A percentile compares a stretch with the other conserved stretches of the same genome.
Conservation (phyloP, 176 grass and related monocot genomes). For the Lolium rigidum region DNA sequence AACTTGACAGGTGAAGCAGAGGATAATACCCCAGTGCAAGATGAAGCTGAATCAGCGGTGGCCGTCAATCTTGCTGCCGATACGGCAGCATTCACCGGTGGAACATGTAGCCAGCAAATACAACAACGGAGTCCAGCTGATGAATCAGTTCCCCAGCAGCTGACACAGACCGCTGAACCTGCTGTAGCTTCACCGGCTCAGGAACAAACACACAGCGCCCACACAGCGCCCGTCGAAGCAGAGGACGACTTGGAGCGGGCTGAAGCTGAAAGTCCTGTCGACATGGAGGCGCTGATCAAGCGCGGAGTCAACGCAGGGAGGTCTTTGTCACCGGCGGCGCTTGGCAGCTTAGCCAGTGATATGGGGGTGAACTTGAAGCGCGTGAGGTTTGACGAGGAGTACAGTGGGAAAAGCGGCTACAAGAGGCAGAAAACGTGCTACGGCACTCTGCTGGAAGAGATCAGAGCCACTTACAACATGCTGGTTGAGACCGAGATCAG, state of each 20-base stretch:
- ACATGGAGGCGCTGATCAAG: constrained; percentile 8
- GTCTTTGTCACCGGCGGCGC: not conserved
- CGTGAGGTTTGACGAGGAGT: not conserved
- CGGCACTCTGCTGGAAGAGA: constrained; percentile 12
- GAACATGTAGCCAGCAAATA: not conserved
- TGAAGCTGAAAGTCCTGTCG: not conserved
- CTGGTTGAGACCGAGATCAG: constrained; percentile 30
- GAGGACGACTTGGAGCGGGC: not conserved
- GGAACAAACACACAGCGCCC: not conserved
- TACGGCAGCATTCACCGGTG: not conserved
- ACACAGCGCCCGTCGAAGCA: not conserved
- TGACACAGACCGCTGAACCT: not conserved
- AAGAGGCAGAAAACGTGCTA: constrained; percentile 30
- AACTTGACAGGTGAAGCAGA: not conserved
- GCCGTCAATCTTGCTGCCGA: not conserved
- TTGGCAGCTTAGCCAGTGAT: not conserved
- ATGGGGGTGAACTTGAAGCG: constrained; percentile 24
- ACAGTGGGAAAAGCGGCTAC: not conserved
- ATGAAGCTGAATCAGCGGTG: not conserved
- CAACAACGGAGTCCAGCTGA: not conserved
- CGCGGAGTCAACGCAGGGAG: not conserved
- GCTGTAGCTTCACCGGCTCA: not conserved
- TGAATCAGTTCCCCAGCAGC: not conserved
- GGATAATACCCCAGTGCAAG: not conserved
- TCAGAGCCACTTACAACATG: not conserved